A percentile compares a stretch with the other conserved stretches of the same genome.
Evolutionary conservation across 1,284 basidiomycete genomes (phyloP).

Genomic region (Rhodotorula sp.): DNA sequence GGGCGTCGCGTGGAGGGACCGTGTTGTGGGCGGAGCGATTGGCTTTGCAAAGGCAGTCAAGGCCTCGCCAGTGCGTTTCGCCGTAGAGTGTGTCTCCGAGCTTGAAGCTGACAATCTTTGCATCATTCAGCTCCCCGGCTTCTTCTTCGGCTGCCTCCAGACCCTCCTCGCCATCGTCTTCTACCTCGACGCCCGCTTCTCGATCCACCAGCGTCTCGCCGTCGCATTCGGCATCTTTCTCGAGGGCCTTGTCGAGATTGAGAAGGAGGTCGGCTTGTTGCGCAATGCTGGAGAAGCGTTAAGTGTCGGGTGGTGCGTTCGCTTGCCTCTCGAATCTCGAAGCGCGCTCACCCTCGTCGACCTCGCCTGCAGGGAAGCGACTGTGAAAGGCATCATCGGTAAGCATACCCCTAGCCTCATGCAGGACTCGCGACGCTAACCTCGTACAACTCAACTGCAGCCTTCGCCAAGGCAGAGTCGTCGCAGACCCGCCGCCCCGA

Average conservation of each 20-base stretch:
- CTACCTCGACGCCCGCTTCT: constrained; percentile 23
- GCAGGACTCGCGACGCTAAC: not conserved
- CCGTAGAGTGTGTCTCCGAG: too few relatives aligned
- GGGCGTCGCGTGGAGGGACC: not conserved
- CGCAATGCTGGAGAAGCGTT: constrained; percentile 18
- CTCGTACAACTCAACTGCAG: not conserved
- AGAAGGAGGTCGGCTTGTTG: constrained; percentile 28
- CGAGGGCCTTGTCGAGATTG: constrained; percentile 28
- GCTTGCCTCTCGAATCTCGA: too few relatives aligned
- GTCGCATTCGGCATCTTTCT: constrained; percentile 3
- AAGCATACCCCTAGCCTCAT: not conserved
- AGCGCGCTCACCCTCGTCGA: not conserved
- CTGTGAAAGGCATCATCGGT: constrained; percentile 31
- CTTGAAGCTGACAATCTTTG: not conserved
- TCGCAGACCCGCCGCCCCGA: too few relatives aligned
- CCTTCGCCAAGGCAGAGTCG: constrained; percentile 8
- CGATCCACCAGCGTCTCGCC: constrained; percentile 16
- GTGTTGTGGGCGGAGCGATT: not conserved
- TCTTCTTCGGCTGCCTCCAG: constrained; percentile 4
- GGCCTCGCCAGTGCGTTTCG: constrained; percentile 16
- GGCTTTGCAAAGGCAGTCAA: not conserved
- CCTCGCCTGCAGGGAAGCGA: constrained; percentile 19
- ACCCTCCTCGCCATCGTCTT: constrained; percentile 16
- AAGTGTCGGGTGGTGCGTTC: constrained; percentile 20
- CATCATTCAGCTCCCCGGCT: constrained; percentile 13